A percentile compares a stretch with the other conserved stretches of the same genome.
These are phyloP conservation scores for Alternaria ventricosa DNA, from an alignment of 2,329 filamentous ascomycete genomes.

Conservation along the genomic window DNA sequence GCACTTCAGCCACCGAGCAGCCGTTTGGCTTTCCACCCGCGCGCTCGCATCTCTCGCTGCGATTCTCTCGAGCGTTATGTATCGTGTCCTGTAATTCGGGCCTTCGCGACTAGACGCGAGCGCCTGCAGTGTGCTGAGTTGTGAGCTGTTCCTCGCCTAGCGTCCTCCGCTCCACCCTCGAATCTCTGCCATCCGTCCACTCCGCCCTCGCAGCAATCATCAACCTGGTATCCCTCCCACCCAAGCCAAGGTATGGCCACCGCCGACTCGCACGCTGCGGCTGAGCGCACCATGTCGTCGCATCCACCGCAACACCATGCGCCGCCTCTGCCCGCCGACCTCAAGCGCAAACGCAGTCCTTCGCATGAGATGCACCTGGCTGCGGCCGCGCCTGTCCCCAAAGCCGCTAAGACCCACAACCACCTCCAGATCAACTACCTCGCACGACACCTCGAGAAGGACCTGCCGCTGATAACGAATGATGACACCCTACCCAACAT, in stretches of 20 bases:
- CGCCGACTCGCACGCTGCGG: slow-evolving; percentile 26
- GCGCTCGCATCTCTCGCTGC: background rate
- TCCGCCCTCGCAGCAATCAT: slow-evolving; percentile 14
- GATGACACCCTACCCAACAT: slow-evolving; percentile 78
- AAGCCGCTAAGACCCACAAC: slow-evolving; percentile 63
- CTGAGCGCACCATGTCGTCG: slow-evolving; percentile 31
- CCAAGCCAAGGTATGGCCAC: slow-evolving; percentile 33
- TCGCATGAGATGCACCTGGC: slow-evolving; percentile 47
- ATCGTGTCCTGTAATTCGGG: slow-evolving; percentile 5
- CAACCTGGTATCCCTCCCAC: slow-evolving; percentile 21
- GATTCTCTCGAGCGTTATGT: slow-evolving; percentile 6
- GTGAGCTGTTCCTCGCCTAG: slow-evolving; percentile 16
- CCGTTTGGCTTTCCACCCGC: slow-evolving; percentile 3
- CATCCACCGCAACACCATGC: slow-evolving; percentile 30
- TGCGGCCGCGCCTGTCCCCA: slow-evolving; percentile 51
- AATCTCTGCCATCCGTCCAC: slow-evolving; percentile 18
- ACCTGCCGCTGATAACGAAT: slow-evolving; percentile 66
- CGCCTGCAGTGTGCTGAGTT: slow-evolving; percentile 10
- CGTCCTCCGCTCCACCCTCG: slow-evolving; percentile 33
- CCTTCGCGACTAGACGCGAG: slow-evolving; percentile 11
- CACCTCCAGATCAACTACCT: slow-evolving; percentile 74
- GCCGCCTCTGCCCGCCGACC: slow-evolving; percentile 33
- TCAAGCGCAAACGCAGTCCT: slow-evolving; percentile 58
- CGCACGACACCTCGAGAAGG: slow-evolving; percentile 66
- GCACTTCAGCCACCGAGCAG: slow-evolving; percentile 10